Conservation (phyloP, 2,329 filamentous ascomycete genomes). For the Fonsecaea multimorphosa region DNA sequence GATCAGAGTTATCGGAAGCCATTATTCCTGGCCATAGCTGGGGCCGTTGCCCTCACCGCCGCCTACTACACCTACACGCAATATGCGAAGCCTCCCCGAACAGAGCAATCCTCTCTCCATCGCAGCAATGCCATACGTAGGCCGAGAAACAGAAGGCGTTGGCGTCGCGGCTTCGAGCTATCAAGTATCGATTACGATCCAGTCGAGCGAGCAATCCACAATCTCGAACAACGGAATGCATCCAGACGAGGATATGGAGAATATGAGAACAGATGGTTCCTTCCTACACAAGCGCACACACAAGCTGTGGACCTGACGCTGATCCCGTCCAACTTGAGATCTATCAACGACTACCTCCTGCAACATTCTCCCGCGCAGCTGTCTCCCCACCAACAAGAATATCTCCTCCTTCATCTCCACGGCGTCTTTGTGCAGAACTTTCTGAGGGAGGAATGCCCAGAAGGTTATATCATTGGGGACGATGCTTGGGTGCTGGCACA, state of each 20-base stretch:
- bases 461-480: slow-evolving; percentile 36
- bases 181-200: slow-evolving; percentile 32
- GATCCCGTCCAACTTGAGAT: slow-evolving; percentile 28
- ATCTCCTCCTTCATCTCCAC: slow-evolving; percentile 34
- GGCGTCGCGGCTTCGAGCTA: slow-evolving; percentile 29
- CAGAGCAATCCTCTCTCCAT: slow-evolving; percentile 28
- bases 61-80: slow-evolving; percentile 29
- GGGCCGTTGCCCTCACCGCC: slow-evolving; percentile 29
- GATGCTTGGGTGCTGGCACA: slow-evolving; percentile 28
- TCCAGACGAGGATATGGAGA: slow-evolving; percentile 34
- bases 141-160: slow-evolving; percentile 28
- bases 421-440: slow-evolving; percentile 37
- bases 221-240: slow-evolving; percentile 24
- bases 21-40: slow-evolving; percentile 31
- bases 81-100: slow-evolving; percentile 14
- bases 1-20: slow-evolving; percentile 33
- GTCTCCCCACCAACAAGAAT: slow-evolving; percentile 20
- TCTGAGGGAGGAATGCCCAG: slow-evolving; percentile 33
- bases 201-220: slow-evolving; percentile 26
- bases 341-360: slow-evolving; percentile 28
- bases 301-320: slow-evolving; percentile 26
- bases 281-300: slow-evolving; percentile 16
- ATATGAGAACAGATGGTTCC: slow-evolving; percentile 36
- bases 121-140: slow-evolving; percentile 40
- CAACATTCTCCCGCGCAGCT: slow-evolving; percentile 18